Conservation (phyloP, 1,284 basidiomycete genomes). For the Pulveroboletus sp. region DNA sequence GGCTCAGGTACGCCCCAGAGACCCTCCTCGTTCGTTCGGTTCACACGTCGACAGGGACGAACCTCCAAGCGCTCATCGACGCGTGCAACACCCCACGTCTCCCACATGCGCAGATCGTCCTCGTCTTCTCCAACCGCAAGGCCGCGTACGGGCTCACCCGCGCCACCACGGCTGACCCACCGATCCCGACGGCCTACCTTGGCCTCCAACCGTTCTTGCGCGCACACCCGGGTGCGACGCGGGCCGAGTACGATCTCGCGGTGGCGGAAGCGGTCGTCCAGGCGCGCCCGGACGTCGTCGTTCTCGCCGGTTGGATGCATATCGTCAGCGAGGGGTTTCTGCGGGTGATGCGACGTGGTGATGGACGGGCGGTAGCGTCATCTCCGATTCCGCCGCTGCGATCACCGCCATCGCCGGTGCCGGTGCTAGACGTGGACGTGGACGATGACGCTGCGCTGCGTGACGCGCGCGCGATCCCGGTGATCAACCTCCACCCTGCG, state of each 20-base stretch:
- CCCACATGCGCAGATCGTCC: constrained; percentile 68
- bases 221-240: constrained; percentile 66
- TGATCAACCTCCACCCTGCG: constrained; percentile 97
- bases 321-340: constrained; percentile 64
- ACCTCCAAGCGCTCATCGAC: constrained; percentile 94
- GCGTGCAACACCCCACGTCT: constrained; percentile 66
- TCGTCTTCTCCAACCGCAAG: constrained; percentile 92
- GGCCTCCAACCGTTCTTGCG: constrained; percentile 86
- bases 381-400: too few species aligned
- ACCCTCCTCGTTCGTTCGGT: neutral
- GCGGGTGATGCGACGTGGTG: constrained; percentile 45
- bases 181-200: constrained; percentile 83
- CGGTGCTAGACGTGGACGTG: constrained; percentile 6
- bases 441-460: constrained; percentile 23
- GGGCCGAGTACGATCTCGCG: constrained; percentile 85
- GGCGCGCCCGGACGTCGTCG: constrained; percentile 77
- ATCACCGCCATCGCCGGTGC: too few species aligned
- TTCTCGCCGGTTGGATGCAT: constrained; percentile 98
- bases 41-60: constrained; percentile 62
- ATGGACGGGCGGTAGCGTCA: too few species aligned
- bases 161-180: constrained; percentile 63
- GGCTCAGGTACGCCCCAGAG: constrained; percentile 83
- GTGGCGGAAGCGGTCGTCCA: constrained; percentile 71
- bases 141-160: constrained; percentile 87
- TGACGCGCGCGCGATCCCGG: constrained; percentile 56